Conservation (phyloP, 2,329 filamentous ascomycete species). For the Neurospora sp. region DNA sequence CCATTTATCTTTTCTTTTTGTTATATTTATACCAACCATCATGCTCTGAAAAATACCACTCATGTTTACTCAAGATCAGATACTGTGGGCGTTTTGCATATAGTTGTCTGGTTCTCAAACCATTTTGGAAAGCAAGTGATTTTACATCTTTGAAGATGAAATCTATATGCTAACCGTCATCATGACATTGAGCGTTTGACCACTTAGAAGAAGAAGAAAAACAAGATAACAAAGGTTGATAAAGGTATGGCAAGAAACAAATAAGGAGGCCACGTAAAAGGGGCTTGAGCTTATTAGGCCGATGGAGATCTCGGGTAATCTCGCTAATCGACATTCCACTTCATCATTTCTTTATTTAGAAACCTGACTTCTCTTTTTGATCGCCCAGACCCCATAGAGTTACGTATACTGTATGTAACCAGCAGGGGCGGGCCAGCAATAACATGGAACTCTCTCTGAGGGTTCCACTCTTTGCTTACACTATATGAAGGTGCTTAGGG, state of each 20-base stretch:
- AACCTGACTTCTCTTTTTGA: background rate
- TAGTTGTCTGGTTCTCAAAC: background rate
- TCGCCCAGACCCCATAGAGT: background rate
- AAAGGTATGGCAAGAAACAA: no score
- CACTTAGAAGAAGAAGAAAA: background rate
- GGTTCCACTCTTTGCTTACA: background rate
- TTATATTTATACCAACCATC: background rate
- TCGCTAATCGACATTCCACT: background rate
- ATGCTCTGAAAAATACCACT: background rate
- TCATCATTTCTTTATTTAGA: conserved; percentile 1
- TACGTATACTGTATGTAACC: background rate
- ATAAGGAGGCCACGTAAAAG: background rate
- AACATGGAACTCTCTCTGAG: background rate
- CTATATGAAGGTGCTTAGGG: background rate
- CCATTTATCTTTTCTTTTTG: conserved; percentile 10
- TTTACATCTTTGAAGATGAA: background rate
- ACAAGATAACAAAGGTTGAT: background rate
- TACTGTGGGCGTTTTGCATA: background rate
- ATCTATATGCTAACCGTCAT: background rate
- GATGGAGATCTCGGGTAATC: background rate
- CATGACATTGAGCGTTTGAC: background rate
- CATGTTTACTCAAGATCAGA: background rate
- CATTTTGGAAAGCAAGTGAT: background rate
- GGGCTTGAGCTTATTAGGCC: background rate
- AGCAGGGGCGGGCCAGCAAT: background rate